These are phyloP conservation scores for Rhodosporidiobolus sp. DNA, from an alignment of 768 basidiomycete genomes.

Conservation along the genomic window DNA sequence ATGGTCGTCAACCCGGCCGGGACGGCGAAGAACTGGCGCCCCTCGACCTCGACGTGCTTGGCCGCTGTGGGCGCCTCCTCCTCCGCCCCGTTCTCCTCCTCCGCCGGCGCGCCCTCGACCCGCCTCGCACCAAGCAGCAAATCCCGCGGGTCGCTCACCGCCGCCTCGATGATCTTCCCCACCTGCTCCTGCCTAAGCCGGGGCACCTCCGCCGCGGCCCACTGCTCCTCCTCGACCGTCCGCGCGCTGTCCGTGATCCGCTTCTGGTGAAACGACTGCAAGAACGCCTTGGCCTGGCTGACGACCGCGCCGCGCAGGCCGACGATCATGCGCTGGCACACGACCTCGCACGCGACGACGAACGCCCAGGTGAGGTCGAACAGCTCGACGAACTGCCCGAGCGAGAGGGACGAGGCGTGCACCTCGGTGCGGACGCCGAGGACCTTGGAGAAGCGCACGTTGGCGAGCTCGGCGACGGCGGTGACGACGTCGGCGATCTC, in stretches of 20 bases:
- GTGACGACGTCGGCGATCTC: conserved; percentile 74
- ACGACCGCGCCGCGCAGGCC: conserved; percentile 81
- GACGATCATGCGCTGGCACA: conserved; percentile 88
- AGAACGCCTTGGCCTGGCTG: conserved; percentile 81
- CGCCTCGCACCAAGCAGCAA: conserved; percentile 52
- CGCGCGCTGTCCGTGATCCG: conserved; percentile 77
- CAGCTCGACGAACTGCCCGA: conserved; percentile 71
- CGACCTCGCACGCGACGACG: conserved; percentile 78
- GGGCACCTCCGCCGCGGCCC: conserved; percentile 77
- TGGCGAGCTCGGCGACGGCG: conserved; percentile 78
- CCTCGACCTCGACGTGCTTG: conserved; percentile 61
- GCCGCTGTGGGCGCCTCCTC: conserved; percentile 57
- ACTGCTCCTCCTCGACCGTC: conserved; percentile 91
- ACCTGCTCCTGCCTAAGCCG: conserved; percentile 65
- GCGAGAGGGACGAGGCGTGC: conserved; percentile 66
- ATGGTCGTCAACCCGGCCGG: conserved; percentile 72
- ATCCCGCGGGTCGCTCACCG: conserved; percentile 66
- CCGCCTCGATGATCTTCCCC: conserved; percentile 71
- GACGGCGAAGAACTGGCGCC: conserved; percentile 78
- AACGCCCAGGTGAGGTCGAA: conserved; percentile 87
- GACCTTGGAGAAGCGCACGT: conserved; percentile 75
- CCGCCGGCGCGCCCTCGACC: neutral
- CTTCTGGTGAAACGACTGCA: conserved; percentile 78
- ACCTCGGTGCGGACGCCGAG: conserved; percentile 71
- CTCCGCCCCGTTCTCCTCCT: neutral